Base-by-base conservation (phyloP, 306 rosid genomes). In the Cucurbita maxima region DNA sequence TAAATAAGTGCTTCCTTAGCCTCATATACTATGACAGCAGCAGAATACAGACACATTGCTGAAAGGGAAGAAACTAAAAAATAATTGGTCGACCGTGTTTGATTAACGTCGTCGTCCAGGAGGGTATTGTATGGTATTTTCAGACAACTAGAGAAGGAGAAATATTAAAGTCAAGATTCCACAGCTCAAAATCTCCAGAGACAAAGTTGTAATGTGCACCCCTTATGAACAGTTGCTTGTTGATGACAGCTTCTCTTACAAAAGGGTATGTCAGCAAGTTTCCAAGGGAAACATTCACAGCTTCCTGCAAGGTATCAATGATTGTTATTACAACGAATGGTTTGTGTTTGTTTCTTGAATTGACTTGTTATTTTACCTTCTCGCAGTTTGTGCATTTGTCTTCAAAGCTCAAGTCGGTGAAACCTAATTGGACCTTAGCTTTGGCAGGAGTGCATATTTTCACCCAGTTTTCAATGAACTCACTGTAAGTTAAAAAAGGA, bases 381-480 rank as follows among this genome's bases (percentile, higher is more conserved):
- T 94, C 97, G 53, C 91, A 88, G 82, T 83, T 83, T 41, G 87
- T 79, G 82, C 99, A 94, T 75, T 89, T 93, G 16, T 89, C 95
- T 1, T 82, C 3, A 72, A 94, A 94, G 66, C 84, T 85, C 57
- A 82, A 58, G 12, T 58, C 79, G 10, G 62, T 22, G 58, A 69
- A 64, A 12, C 62, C 82, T 25, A 86, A 15, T 75, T 82, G 88
- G 38, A 85, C 76, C 86, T 83, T 94, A 76, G 75, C 74, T 85
- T 58, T 94, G 4, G 99, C 97, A 2, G 90, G 83, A 20, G 81
- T 63, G 57, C 96, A 89, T 10, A 94, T 94, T 81, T 91, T 83
- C 67, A 94, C 99, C 99, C 97, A 94, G 11, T 82, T 82, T 80
- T 94, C 97, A 22, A 94, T 91, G 86, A 94, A 94, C 0, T 94